Base-by-base conservation (phyloP, 2,329 filamentous ascomycete species). In the Amesomyces nigricolor region DNA sequence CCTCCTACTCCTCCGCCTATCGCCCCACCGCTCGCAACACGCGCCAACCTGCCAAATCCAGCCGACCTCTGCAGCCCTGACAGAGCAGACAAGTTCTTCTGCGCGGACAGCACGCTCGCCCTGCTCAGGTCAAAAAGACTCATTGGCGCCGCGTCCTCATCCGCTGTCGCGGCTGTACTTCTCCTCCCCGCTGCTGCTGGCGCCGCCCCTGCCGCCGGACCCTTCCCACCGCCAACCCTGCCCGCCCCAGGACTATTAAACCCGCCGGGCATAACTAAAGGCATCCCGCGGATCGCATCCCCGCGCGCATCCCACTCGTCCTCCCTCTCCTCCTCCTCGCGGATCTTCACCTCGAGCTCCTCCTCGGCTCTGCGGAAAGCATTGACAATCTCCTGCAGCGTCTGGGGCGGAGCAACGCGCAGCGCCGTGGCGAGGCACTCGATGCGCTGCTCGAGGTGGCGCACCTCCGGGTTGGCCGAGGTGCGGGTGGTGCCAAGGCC, bases 291-390 rank as follows among this genome's bases (percentile, higher is more conserved):
- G 39, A 78, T 66, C 9, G 47, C 55, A 61, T 89, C 84, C 1
- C 79, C 85, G 14, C 78, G 77, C 11, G 82, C 78, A 64, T 90
- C 86, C 78, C 87, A 90, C 2, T 81, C 83, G n/a, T 78, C 74
- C 64, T 90, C 88, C 42, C 80, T 80, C 53, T 80, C 82, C 4
- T 81, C 80, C 64, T 92, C 88, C 35, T 83, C 79, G 48, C 79
- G 79, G 13, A 89, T 75, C 3, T 87, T 77, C 0, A 78, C 77
- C 49, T 85, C 85, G 49, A 89, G 81, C 66, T 92, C 87, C 63
- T 89, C 86, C 65, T 95, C 89, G 61, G 87, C 91, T 44, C 86
- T 79, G 11, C 87, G 82, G 75, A 88, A 94, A 1, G 82, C 84
- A 48, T 83, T 85, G 3, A 94, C 73, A 13, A 94, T 87, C 61